Evolutionary conservation across 257 asterid genomes (phyloP).

Genomic region (Mitragyna speciosa): DNA sequence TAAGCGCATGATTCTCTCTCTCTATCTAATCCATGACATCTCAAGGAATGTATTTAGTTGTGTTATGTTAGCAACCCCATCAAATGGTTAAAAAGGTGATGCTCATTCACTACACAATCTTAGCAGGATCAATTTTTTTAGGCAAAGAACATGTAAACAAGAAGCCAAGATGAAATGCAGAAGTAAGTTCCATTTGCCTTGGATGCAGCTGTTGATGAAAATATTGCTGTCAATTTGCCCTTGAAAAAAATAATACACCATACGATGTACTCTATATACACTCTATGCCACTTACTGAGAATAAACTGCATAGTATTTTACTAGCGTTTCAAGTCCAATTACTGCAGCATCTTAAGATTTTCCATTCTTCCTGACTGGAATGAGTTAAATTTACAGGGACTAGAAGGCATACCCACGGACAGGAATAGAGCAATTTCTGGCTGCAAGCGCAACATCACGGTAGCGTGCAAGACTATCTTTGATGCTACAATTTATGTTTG

Average conservation of each 20-base stretch:
- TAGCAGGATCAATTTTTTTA: not conserved
- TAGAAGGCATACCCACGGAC: conserved; percentile 72
- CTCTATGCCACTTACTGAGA: not conserved
- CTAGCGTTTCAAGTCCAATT: not conserved
- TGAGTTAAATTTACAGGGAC: not conserved
- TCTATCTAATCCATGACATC: not conserved
- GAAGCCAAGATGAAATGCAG: not conserved
- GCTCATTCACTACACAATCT: not conserved
- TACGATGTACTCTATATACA: not conserved
- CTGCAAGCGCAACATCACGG: conserved; percentile 75
- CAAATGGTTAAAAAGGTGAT: not conserved
- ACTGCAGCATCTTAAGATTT: not conserved
- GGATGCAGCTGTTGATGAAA: not conserved
- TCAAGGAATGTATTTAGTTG: not conserved
- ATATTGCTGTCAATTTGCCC: not conserved
- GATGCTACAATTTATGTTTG: conserved; percentile 82
- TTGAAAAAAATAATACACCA: not conserved
- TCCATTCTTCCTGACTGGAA: not conserved
- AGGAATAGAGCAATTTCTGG: conserved; percentile 59
- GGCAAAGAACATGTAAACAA: not conserved
- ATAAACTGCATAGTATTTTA: not conserved
- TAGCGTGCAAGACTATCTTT: conserved; percentile 76
- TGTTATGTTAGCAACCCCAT: not conserved
- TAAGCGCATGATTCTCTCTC: not conserved
- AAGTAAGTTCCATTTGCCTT: not conserved